These are phyloP conservation scores for Dothiorella sarmentorum DNA, from an alignment of 2,329 filamentous ascomycete genomes.

Conservation along the genomic window DNA sequence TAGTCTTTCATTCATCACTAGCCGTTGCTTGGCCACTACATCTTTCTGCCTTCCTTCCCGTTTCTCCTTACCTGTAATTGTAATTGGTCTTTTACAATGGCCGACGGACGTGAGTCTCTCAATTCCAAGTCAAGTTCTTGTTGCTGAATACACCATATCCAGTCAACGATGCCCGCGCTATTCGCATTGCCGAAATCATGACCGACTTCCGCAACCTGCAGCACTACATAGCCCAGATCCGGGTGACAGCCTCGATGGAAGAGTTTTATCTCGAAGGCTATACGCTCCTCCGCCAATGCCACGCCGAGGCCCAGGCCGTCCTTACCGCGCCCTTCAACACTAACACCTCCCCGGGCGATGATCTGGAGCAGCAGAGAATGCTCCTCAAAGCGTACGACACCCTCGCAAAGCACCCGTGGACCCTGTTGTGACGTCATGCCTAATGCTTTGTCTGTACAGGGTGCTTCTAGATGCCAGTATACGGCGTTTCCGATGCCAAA, in stretches of 20 bases:
- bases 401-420: not conserved
- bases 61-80: not conserved
- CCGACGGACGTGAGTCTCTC: slow-evolving; percentile 53
- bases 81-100: slow-evolving; percentile 40
- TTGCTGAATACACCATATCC: slow-evolving; percentile 2
- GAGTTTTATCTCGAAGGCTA: slow-evolving; percentile 60
- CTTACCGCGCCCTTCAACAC: slow-evolving; percentile 52
- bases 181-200: slow-evolving; percentile 62
- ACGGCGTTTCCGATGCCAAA: slow-evolving; percentile 60
- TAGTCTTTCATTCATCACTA: slow-evolving; percentile 9
- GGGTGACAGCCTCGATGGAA: slow-evolving; percentile 49
- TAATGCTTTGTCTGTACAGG: slow-evolving; percentile 34
- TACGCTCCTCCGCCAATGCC: slow-evolving; percentile 54
- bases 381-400: slow-evolving; percentile 53
- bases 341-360: slow-evolving; percentile 40
- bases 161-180: slow-evolving; percentile 63
- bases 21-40: not conserved
- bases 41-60: not conserved
- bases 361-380: slow-evolving; percentile 53
- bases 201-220: slow-evolving; percentile 61
- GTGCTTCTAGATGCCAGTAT: slow-evolving; percentile 59
- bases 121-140: not conserved
- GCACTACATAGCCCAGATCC: slow-evolving; percentile 55
- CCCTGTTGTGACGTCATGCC: not conserved
- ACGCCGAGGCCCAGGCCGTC: slow-evolving; percentile 53